Evolutionary conservation across 2,329 filamentous ascomycete genomes (phyloP).

Genomic region (Hymenoscyphus scutula): DNA sequence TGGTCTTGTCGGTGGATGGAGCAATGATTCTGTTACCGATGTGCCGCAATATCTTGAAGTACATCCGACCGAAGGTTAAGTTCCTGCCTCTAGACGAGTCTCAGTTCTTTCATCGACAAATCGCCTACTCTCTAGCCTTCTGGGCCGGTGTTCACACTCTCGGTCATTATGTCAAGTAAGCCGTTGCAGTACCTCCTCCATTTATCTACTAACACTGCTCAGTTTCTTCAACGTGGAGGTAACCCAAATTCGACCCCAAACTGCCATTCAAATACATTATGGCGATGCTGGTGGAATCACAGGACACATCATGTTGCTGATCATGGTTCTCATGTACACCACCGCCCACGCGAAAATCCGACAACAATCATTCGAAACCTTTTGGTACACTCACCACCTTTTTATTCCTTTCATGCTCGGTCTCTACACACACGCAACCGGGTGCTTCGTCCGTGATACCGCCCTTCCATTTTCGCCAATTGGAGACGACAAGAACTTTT

Average conservation of each 20-base stretch:
- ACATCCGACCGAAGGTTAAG: slow-evolving; percentile 79
- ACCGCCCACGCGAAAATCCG: slow-evolving; percentile 90
- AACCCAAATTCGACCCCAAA: slow-evolving; percentile 73
- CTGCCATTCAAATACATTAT: slow-evolving; percentile 90
- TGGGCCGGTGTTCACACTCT: slow-evolving; percentile 76
- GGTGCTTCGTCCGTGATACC: slow-evolving; percentile 92
- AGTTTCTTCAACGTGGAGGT: slow-evolving; percentile 95
- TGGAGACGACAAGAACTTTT: slow-evolving; percentile 69
- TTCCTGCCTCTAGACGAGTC: slow-evolving; percentile 95
- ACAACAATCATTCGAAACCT: slow-evolving; percentile 96
- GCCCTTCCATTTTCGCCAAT: slow-evolving; percentile 74
- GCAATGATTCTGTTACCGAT: slow-evolving; percentile 90
- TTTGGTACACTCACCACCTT: slow-evolving; percentile 99
- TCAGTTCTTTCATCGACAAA: slow-evolving; percentile 93
- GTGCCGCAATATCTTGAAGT: slow-evolving; percentile 85
- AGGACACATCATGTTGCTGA: slow-evolving; percentile 96
- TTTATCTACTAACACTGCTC: slow-evolving; percentile 15
- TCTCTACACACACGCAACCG: slow-evolving; percentile 92
- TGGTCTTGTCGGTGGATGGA: slow-evolving; percentile 80
- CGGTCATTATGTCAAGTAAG: slow-evolving; percentile 92
- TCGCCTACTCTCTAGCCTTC: slow-evolving; percentile 83
- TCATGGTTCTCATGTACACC: slow-evolving; percentile 98
- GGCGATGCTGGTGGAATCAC: slow-evolving; percentile 86
- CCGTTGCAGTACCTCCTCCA: slow-evolving; percentile 34
- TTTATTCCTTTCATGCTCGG: slow-evolving; percentile 93